These are phyloP conservation scores for Jacaranda mimosifolia DNA, from an alignment of 257 asterid species.

Conservation along the genomic window DNA sequence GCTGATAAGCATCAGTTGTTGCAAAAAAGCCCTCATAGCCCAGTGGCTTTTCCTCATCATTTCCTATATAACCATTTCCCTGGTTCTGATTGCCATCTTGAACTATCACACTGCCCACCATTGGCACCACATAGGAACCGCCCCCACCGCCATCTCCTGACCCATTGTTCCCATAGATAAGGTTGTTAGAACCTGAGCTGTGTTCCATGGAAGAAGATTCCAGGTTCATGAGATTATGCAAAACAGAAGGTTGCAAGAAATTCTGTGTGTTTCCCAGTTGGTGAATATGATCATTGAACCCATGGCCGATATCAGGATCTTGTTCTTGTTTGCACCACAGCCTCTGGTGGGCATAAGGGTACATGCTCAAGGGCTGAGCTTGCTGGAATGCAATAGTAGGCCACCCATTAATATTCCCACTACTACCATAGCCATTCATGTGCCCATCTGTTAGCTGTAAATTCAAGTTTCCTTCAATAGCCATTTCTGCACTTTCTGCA, in stretches of 20 bases:
- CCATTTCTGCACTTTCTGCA: slow-evolving; percentile 66
- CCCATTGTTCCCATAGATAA: slow-evolving; percentile 13
- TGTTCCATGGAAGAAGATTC: slow-evolving; percentile 15
- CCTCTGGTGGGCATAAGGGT: slow-evolving; percentile 56
- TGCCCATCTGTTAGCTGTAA: slow-evolving; percentile 43
- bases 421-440: slow-evolving; percentile 32
- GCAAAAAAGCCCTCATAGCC: slow-evolving; percentile 30
- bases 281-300: slow-evolving; percentile 27
- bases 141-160: background rate
- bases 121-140: background rate
- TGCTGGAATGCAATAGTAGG: slow-evolving; percentile 71
- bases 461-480: slow-evolving; percentile 28
- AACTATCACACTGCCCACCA: slow-evolving; percentile 26
- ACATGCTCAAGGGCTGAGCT: slow-evolving; percentile 37
- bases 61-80: slow-evolving; percentile 30
- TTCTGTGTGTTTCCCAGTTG: slow-evolving; percentile 43
- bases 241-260: slow-evolving; percentile 43
- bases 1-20: slow-evolving; percentile 40
- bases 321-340: slow-evolving; percentile 79
- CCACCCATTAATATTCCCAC: slow-evolving; percentile 38
- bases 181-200: slow-evolving; percentile 13
- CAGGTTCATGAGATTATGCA: slow-evolving; percentile 42
- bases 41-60: background rate
- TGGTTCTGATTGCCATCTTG: slow-evolving; percentile 35
- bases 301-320: slow-evolving; percentile 15